These are phyloP conservation scores for Pelargonium nanum DNA, from an alignment of 345 rosid species.

Conservation along the genomic window DNA sequence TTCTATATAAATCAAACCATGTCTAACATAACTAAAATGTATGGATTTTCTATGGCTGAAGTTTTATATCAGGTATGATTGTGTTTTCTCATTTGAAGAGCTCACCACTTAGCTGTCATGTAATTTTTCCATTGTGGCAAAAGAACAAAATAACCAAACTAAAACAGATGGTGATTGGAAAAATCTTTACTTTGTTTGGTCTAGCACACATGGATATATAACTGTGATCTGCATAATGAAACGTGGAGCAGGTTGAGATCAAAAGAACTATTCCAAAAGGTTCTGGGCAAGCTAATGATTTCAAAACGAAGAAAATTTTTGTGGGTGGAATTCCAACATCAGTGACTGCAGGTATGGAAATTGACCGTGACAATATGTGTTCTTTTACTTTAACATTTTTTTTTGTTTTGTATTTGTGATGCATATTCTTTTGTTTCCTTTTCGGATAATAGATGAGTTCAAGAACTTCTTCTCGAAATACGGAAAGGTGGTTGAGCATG, in stretches of 20 bases:
- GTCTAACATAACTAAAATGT: too few species aligned
- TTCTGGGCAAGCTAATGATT: background rate
- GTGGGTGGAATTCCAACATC: constrained; percentile 1
- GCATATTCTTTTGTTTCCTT: background rate
- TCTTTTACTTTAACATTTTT: background rate
- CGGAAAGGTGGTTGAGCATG: constrained; percentile 22
- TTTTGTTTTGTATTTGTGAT: background rate
- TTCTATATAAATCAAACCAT: too few species aligned
- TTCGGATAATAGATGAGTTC: constrained; percentile 16
- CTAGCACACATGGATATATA: background rate
- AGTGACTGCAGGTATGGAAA: background rate
- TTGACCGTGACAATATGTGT: background rate
- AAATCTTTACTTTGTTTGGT: background rate
- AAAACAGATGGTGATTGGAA: background rate
- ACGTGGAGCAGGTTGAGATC: background rate
- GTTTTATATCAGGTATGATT: too few species aligned
- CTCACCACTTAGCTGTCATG: background rate
- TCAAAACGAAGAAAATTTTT: background rate
- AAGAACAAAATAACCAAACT: too few species aligned
- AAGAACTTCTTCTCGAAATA: constrained; percentile 23
- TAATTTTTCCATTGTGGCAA: background rate
- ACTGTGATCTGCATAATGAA: background rate
- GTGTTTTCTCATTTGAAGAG: background rate
- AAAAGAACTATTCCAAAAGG: constrained; percentile 2
- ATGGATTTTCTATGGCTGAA: too few species aligned